Base-by-base conservation (phyloP, 768 basidiomycete genomes). In the Amanita rimosa region DNA sequence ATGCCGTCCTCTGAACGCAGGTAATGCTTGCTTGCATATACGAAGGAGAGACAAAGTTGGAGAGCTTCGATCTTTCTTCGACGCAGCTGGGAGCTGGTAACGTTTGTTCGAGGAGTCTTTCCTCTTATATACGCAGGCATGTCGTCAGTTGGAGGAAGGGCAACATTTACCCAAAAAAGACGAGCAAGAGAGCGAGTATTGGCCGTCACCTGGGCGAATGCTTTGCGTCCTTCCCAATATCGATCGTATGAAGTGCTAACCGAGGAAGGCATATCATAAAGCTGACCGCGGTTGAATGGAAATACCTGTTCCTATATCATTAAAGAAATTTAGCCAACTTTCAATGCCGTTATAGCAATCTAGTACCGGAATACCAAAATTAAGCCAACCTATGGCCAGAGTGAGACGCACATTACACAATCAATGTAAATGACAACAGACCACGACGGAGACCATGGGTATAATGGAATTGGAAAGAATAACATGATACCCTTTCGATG, bases 381-480 rank as follows among this genome's bases (percentile, higher is more conserved):
- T 50, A 96, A 72, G 55, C 91, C 93, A 45, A 94, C 87, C 86
- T 89, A 51, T 9, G 33, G 9, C 13, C 11, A 33, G 8, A 13
- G 9, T 49, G 39, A 49, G 27, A 13, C 19, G 31, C 38, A 27
- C 39, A 48, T 31, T 41, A 42, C 41, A 39, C 26, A n/a, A 26
- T 39, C 27, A 22, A 34, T 27, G 45, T 35, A 35, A 29, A 19
- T 26, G 54, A 49, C 35, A n/a, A 68, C 85, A 64, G 59, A 89
- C 92, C 55, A 95, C 93, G 10, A 96, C 88, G 9, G 89, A 88
- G 27, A 95, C 73, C 45, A 96, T 65, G 1, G 93, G 93, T 2
- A 93, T 79, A 49, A 95, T 83, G 21, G 87, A 82, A 63, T 90
- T 94, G 16, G 87, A 79, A 56, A 90, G 68, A 21, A 73, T 71